Evolutionary conservation across 2,329 filamentous ascomycete species (phyloP).

Genomic region (Diplodia seriata): DNA sequence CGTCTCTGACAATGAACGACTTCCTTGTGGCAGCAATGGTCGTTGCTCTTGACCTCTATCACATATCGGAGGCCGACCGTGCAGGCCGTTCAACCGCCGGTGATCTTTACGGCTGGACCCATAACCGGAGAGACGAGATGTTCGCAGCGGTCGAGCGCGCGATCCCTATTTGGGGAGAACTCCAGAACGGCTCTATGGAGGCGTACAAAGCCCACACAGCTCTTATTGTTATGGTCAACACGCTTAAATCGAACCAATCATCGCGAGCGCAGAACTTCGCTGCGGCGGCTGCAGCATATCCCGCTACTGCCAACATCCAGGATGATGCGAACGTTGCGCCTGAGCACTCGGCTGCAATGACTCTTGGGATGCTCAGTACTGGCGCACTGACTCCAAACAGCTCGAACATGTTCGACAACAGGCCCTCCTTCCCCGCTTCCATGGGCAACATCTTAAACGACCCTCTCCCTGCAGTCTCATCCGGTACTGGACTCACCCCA

Average conservation of each 20-base stretch:
- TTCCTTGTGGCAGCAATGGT: constrained; percentile 88
- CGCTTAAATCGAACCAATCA: constrained; percentile 66
- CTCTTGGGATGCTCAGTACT: constrained; percentile 70
- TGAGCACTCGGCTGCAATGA: constrained; percentile 72
- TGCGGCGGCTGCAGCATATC: constrained; percentile 41
- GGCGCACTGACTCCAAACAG: constrained; percentile 64
- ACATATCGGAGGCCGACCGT: constrained; percentile 60
- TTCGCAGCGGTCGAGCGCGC: constrained; percentile 74
- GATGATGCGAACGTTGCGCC: constrained; percentile 65
- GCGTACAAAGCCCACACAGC: constrained; percentile 85
- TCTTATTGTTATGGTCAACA: constrained; percentile 83
- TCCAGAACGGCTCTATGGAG: constrained; percentile 81
- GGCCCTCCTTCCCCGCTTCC: constrained; percentile 44
- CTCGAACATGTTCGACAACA: constrained; percentile 50
- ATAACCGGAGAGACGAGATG: constrained; percentile 71
- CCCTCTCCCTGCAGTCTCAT: constrained; percentile 37
- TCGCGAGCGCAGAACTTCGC: constrained; percentile 42
- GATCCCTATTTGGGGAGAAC: constrained; percentile 78
- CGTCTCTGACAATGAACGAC: constrained; percentile 80
- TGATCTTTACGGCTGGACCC: constrained; percentile 55
- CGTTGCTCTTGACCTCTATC: constrained; percentile 81
- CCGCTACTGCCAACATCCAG: constrained; percentile 38
- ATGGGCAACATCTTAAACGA: constrained; percentile 50
- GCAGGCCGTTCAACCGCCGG: constrained; percentile 45
- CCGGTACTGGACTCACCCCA: constrained; percentile 44